Base-by-base conservation (phyloP, 2,329 filamentous ascomycete genomes). In the Aspergillus spinulosporus region DNA sequence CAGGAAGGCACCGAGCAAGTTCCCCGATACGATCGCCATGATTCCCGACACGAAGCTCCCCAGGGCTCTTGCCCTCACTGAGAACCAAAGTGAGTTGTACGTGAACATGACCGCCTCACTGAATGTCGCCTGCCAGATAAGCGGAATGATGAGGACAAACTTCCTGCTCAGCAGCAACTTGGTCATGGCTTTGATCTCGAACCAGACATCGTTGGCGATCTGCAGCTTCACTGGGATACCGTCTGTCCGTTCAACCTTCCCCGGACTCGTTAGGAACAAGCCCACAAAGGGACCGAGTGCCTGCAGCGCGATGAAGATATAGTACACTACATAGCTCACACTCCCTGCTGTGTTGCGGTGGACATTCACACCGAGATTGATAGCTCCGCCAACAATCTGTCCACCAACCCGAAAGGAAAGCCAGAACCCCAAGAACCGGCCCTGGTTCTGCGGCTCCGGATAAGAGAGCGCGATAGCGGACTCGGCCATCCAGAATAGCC, bases 401-500 rank as follows among this genome's bases (percentile, higher is more conserved):
- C 88, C 88, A 1, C 78, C 76, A 1, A 88, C 78, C 2, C 82
- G 78, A 59, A 81, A 84, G 4, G 76, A 80, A 3, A 90, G 77
- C 88, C 88, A 91, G 65, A 87, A 85, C 0, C 86, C 88, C 0
- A 90, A 74, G 14, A 85, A 83, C 12, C 80, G 80, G 0, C 85
- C 86, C 52, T 83, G 81, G 47, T 88, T 88, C 66, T 83, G 84
- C 0, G 87, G 86, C 63, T 90, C 88, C 0, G 88, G 87, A 61
- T 91, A 91, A 0, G 84, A 80, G 15, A 90, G 82, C 0, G 87
- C 87, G 55, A 91, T 88, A 0, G 88, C 88, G 0, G 86, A 86
- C 71, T 91, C 88, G 0, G 87, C 84, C 78, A 86, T 86, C 88
- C 88, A 91, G 71, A 90, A 90, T 0, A 90, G 77, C 0, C 88